Conservation (phyloP, 768 basidiomycete species). For the Calocera cornea region DNA sequence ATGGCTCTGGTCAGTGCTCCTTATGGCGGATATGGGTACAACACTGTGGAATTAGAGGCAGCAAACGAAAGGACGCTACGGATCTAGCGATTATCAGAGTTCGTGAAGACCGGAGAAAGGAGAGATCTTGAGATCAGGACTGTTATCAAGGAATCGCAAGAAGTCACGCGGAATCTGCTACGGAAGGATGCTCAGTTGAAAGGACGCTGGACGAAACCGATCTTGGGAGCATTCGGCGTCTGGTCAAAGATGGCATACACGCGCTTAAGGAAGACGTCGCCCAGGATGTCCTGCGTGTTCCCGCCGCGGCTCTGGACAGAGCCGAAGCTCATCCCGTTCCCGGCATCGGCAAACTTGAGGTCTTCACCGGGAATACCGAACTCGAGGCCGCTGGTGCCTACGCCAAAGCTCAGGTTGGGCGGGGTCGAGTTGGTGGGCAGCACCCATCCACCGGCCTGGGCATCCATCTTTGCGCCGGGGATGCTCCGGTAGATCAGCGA, state of each 20-base stretch:
- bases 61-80: too few species aligned
- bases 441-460: not conserved
- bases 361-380: constrained; percentile 9
- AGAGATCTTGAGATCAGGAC: too few species aligned
- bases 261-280: constrained; percentile 11
- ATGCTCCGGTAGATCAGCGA: constrained; percentile 5
- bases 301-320: constrained; percentile 5
- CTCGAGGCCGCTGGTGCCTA: not conserved
- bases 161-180: too few species aligned
- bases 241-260: constrained; percentile 10
- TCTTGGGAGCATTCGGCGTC: not conserved
- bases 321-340: constrained; percentile 8
- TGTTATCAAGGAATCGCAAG: too few species aligned
- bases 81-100: too few species aligned
- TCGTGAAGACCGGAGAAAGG: too few species aligned
- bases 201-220: constrained; percentile 5
- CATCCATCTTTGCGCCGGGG: constrained; percentile 5
- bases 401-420: constrained; percentile 5
- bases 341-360: constrained; percentile 9
- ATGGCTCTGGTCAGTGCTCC: too few species aligned
- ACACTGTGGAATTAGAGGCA: too few species aligned
- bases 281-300: constrained; percentile 4
- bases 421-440: constrained; percentile 3
- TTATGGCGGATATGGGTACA: too few species aligned
- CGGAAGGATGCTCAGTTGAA: not conserved